Percentiles rank a stretch among this genome's conserved stretches.
Evolutionary conservation across 2,329 filamentous ascomycete species (phyloP).

Genomic region (Trichoderma oligosporum): DNA sequence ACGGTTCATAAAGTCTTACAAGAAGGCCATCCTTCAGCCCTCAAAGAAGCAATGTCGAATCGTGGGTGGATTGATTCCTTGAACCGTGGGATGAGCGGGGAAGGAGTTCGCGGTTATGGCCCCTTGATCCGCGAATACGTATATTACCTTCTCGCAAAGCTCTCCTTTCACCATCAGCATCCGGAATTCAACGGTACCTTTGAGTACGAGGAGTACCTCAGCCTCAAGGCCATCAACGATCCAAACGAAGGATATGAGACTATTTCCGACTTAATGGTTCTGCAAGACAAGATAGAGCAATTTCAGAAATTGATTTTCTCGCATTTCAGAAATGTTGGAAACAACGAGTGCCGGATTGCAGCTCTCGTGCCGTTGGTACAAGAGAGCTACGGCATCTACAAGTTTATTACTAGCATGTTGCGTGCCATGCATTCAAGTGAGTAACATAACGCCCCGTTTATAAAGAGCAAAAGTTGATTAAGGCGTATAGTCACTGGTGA

Average conservation of each 20-base stretch:
- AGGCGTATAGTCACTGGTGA: conserved; percentile 72
- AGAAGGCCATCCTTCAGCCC: conserved; percentile 83
- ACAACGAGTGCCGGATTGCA: conserved; percentile 96
- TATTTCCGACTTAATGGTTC: conserved; percentile 90
- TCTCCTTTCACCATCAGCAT: conserved; percentile 94
- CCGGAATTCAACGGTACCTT: conserved; percentile 98
- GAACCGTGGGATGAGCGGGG: conserved; percentile 74
- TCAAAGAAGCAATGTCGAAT: conserved; percentile 87
- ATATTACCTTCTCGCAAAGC: conserved; percentile 88
- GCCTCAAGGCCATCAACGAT: conserved; percentile 95
- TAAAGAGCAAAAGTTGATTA: conserved; percentile 22
- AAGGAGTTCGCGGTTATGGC: conserved; percentile 84
- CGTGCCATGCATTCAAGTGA: conserved; percentile 93
- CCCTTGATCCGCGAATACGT: conserved; percentile 96
- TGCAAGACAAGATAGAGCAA: conserved; percentile 97
- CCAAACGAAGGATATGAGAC: conserved; percentile 98
- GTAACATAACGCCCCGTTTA: conserved; percentile 31
- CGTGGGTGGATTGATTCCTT: conserved; percentile 89
- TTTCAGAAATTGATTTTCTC: conserved; percentile 99
- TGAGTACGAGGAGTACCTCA: conserved; percentile 98
- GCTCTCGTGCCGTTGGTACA: conserved; percentile 89
- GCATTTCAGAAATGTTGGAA: conserved; percentile 84
- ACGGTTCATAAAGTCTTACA: conserved; percentile 97
- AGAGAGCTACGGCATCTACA: conserved; percentile 99
- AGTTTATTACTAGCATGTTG: conserved; percentile 99